These are phyloP conservation scores for Candida qinlingensis DNA, from an alignment of 805 yeast genomes.

Conservation along the genomic window DNA sequence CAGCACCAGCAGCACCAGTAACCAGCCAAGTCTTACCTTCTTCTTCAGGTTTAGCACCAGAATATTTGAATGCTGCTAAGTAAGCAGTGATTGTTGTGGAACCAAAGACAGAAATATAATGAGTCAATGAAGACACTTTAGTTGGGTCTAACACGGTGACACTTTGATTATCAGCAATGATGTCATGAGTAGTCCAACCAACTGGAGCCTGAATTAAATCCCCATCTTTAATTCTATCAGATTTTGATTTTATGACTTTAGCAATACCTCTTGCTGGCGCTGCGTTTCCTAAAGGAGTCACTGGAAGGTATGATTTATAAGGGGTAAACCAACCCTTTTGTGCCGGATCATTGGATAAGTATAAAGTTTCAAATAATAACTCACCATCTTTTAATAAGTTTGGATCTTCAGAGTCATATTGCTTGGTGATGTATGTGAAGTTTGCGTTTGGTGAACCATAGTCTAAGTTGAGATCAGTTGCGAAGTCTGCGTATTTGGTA, in stretches of 20 bases:
- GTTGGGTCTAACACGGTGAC: conserved; percentile 14
- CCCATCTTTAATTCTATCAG: conserved; percentile 36
- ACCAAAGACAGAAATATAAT: conserved; percentile 47
- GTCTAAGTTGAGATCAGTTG: conserved; percentile 24
- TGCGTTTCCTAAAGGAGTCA: conserved; percentile 35
- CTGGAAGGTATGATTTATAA: conserved; percentile 26
- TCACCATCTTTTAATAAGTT: conserved; percentile 32
- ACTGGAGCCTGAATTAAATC: conserved; percentile 35
- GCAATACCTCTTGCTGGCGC: conserved; percentile 48
- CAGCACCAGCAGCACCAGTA: conserved; percentile 72
- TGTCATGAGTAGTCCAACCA: conserved; percentile 45
- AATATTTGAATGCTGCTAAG: conserved; percentile 45
- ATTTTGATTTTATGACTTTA: conserved; percentile 43
- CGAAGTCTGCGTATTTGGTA: conserved; percentile 22
- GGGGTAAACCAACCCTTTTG: conserved; percentile 51
- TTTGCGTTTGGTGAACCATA: conserved; percentile 23
- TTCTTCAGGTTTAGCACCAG: conserved; percentile 37
- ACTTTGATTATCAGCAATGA: conserved; percentile 23
- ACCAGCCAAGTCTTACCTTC: conserved; percentile 43
- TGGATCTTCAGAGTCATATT: conserved; percentile 17
- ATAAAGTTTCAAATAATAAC: conserved; percentile 37
- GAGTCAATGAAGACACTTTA: conserved; percentile 27
- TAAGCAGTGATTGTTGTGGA: conserved; percentile 59
- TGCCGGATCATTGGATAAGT: conserved; percentile 58
- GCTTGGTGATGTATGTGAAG: conserved; percentile 22